These are phyloP conservation scores for Garcia nutans DNA, from an alignment of 345 rosid genomes.

Conservation along the genomic window DNA sequence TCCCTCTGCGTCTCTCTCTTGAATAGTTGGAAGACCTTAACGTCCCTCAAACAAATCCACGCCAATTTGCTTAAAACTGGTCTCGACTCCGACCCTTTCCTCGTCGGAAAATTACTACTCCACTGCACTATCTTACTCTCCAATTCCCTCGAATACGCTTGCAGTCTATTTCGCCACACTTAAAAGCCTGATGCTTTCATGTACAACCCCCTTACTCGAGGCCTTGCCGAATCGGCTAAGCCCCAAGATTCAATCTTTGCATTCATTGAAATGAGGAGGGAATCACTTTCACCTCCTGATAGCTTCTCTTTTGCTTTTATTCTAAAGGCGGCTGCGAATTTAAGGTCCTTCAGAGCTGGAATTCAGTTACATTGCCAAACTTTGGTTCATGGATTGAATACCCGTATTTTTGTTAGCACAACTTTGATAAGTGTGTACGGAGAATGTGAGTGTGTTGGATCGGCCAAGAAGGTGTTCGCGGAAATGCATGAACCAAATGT, in stretches of 20 bases:
- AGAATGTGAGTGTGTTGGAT: slow-evolving; percentile 56
- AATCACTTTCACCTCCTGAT: slow-evolving; percentile 43
- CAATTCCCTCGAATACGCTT: slow-evolving; percentile 47
- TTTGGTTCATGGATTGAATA: slow-evolving; percentile 37
- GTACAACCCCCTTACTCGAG: slow-evolving; percentile 72
- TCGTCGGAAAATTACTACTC: slow-evolving; percentile 59
- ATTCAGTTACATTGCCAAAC: slow-evolving; percentile 59
- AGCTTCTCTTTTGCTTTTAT: slow-evolving; percentile 69
- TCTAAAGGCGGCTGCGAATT: slow-evolving; percentile 59
- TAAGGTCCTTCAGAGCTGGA: slow-evolving; percentile 44
- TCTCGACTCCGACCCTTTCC: slow-evolving; percentile 38
- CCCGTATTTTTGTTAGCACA: slow-evolving; percentile 71
- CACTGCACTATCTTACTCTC: slow-evolving; percentile 46
- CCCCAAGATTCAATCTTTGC: slow-evolving; percentile 41
- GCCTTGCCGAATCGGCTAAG: slow-evolving; percentile 47
- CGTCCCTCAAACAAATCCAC: slow-evolving; percentile 53
- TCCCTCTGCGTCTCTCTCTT: slow-evolving; percentile 38
- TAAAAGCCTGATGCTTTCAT: slow-evolving; percentile 62
- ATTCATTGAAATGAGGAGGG: slow-evolving; percentile 47
- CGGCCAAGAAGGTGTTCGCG: slow-evolving; percentile 55
- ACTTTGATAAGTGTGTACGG: slow-evolving; percentile 91
- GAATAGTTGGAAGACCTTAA: slow-evolving; percentile 45
- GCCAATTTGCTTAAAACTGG: slow-evolving; percentile 47
- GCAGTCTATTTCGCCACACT: slow-evolving; percentile 41
- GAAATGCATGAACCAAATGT: slow-evolving; percentile 65